Evolutionary conservation across 2,329 filamentous ascomycete species (phyloP), one percentile per base, ranked within the genome.

Genomic region (Sporothrix brunneoviolacea): DNA sequence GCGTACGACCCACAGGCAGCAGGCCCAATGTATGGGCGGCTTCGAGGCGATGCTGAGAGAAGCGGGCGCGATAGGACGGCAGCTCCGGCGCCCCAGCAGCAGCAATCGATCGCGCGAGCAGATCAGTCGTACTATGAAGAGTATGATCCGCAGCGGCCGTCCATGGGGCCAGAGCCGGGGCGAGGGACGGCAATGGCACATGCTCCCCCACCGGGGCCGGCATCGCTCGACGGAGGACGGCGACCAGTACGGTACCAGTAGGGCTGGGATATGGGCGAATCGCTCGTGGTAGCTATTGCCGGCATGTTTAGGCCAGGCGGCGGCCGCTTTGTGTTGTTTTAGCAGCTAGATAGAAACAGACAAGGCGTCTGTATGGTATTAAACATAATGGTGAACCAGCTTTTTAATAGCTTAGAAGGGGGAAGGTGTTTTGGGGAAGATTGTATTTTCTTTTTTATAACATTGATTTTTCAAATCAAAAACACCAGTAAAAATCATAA

Each of bases 91-190:
- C 9, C 4, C 9, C 7, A 8, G 44, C 5, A 10, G 5, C 13
- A 28, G 6, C 6, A 28, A 10, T 5, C 24, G 6, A 35, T 28
- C 10, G 24, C 3, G 5, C 39, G 45, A n/a, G 18, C 28, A 19
- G 56, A 57, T 2, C 28, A 52, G 37, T 54, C 54, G 43, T 64
- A 63, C 42, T 61, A 67, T 46, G 69, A 72, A 49, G 70, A 73
- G 54, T 75, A 76, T 45, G 71, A 75, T 48, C 70, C 71, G 21
- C 65, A 65, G 39, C 66, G 66, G 56, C 68, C 68, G 12, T 63
- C 61, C 39, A 61, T 59, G 24, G 61, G 15, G 57, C 63, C 12
- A 37, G 35, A 13, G 16, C 33, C 50, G n/a, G n/a, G 12, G 32
- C 32, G 15, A 35, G 32, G 32, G 7, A 5, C 10, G 24, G 24